These are phyloP conservation scores for Alternaria brassicae DNA, from an alignment of 2,329 filamentous ascomycete genomes.

Conservation along the genomic window DNA sequence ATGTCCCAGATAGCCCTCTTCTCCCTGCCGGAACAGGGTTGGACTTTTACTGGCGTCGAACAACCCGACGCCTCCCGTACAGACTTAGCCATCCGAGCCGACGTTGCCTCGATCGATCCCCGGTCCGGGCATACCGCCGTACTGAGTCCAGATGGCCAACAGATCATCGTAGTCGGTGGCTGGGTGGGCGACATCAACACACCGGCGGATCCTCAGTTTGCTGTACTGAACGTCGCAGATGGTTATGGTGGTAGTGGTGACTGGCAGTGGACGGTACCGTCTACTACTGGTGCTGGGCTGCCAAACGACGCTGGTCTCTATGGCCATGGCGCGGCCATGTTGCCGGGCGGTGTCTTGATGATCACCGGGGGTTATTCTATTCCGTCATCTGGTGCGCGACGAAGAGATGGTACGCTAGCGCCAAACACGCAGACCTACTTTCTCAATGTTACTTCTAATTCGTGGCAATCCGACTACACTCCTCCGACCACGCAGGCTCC, in stretches of 20 bases:
- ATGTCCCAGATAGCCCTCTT: constrained; percentile 91
- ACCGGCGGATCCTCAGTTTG: constrained; percentile 82
- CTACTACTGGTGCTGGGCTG: constrained; percentile 53
- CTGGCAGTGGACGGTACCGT: constrained; percentile 75
- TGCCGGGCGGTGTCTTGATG: constrained; percentile 68
- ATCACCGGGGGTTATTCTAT: constrained; percentile 66
- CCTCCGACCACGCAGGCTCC: constrained; percentile 50
- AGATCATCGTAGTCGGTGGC: constrained; percentile 82
- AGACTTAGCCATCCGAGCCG: constrained; percentile 63
- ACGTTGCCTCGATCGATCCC: constrained; percentile 68
- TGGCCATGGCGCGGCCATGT: constrained; percentile 67
- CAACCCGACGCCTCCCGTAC: constrained; percentile 56
- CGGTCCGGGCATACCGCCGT: constrained; percentile 89
- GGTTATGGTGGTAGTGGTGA: constrained; percentile 68
- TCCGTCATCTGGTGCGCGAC: constrained; percentile 44
- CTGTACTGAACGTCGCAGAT: constrained; percentile 75
- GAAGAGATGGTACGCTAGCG: constrained; percentile 44
- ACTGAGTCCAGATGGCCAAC: constrained; percentile 76
- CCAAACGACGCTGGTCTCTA: constrained; percentile 60
- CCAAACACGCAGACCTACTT: constrained; percentile 60
- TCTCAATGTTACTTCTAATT: constrained; percentile 67
- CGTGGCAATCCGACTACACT: constrained; percentile 65
- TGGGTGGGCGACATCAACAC: constrained; percentile 86
- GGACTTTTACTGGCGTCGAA: constrained; percentile 79
- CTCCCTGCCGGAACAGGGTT: constrained; percentile 83